Conservation (phyloP, 2,329 filamentous ascomycete genomes). For the Pseudopyrenochaeta lycopersici region DNA sequence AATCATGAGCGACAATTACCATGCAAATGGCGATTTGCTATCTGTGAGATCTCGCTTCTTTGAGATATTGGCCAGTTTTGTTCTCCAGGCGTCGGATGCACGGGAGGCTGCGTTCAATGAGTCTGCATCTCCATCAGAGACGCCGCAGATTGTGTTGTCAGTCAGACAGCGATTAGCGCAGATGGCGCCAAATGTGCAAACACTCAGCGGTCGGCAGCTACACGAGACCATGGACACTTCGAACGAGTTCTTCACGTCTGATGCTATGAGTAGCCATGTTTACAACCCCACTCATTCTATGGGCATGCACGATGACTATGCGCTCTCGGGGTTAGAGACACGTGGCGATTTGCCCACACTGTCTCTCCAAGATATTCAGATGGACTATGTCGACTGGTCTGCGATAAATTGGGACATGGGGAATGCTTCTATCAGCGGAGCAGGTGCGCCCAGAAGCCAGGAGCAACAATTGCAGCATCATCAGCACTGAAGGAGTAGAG, state of each 20-base stretch:
- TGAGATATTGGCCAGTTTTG: slow-evolving; percentile 61
- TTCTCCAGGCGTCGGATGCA: slow-evolving; percentile 35
- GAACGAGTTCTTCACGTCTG: background rate
- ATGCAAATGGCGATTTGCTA: slow-evolving; percentile 32
- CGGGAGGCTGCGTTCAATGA: background rate
- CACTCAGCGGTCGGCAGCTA: background rate
- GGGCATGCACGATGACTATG: background rate
- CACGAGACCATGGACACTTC: background rate
- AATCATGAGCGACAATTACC: slow-evolving; percentile 57
- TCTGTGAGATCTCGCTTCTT: slow-evolving; percentile 24
- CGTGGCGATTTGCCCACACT: background rate
- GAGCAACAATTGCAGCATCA: background rate
- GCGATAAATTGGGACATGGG: slow-evolving; percentile 6
- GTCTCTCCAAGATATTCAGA: background rate
- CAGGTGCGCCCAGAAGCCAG: background rate
- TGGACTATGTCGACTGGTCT: slow-evolving; percentile 12
- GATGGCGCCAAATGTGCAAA: background rate
- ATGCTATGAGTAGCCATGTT: background rate
- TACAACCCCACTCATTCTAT: background rate
- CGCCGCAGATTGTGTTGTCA: background rate
- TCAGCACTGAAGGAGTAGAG: background rate
- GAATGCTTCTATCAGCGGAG: slow-evolving; percentile 1
- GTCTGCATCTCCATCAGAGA: background rate
- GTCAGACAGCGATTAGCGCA: background rate
- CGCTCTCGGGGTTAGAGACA: background rate